phyloP scores from a whole-genome alignment of 2,329 filamentous ascomycete genomes.

The Rhytidhysteron rufulum region DNA sequence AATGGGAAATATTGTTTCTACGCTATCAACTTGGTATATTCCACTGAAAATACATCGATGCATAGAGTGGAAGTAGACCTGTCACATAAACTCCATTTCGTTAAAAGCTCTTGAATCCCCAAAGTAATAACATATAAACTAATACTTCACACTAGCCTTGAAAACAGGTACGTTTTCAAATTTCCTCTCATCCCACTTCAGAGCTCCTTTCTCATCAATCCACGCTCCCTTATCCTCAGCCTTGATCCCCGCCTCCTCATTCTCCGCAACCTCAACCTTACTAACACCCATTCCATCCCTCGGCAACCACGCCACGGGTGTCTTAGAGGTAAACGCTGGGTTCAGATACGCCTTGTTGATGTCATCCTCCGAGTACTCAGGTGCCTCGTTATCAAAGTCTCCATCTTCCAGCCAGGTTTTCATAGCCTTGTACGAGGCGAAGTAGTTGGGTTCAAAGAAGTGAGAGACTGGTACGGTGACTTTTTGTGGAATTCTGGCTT shows the following conservation, averaged over 20 bases:
- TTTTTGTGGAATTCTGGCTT: slow-evolving; percentile 17
- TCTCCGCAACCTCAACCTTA: slow-evolving; percentile 26
- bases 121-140: no score
- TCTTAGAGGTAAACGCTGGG: slow-evolving; percentile 29
- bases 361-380: slow-evolving; percentile 29
- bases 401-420: slow-evolving; percentile 29
- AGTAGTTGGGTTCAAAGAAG: slow-evolving; percentile 34
- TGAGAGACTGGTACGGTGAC: slow-evolving; percentile 26
- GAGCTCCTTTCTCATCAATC: slow-evolving; percentile 25
- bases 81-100: no score
- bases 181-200: slow-evolving; percentile 28
- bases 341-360: slow-evolving; percentile 32
- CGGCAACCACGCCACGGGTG: slow-evolving; percentile 31
- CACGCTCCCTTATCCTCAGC: slow-evolving; percentile 30
- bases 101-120: no score
- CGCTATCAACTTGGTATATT: no score
- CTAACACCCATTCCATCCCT: slow-evolving; percentile 29
- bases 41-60: no score
- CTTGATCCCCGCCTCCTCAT: slow-evolving; percentile 23
- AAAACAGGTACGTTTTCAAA: slow-evolving; percentile 32
- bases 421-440: slow-evolving; percentile 31
- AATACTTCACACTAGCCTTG: slow-evolving; percentile 27
- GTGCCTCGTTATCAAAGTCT: slow-evolving; percentile 22
- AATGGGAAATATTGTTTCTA: no score
- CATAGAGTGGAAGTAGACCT: no score